These are phyloP conservation scores for Xylaria digitata DNA, from an alignment of 2,329 filamentous ascomycete genomes.

Conservation along the genomic window DNA sequence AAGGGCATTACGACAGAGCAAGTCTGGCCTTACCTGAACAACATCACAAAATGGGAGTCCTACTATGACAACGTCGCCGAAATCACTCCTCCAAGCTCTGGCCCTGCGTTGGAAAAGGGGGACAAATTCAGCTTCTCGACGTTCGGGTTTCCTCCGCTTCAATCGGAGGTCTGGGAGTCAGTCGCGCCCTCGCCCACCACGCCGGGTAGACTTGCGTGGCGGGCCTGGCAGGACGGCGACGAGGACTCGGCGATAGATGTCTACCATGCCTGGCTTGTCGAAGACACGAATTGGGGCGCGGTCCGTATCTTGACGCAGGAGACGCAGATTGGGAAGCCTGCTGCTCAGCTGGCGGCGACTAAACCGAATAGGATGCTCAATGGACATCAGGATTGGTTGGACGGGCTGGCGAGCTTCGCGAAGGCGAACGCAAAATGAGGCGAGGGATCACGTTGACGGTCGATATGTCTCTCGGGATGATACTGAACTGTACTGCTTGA, in stretches of 20 bases:
- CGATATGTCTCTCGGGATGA: too few species aligned
- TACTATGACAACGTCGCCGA: constrained; percentile 46
- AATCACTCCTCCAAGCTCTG: constrained; percentile 42
- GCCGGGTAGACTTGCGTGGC: constrained; percentile 46
- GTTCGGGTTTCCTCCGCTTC: constrained; percentile 46
- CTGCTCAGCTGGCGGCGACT: constrained; percentile 34
- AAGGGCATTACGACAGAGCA: constrained; percentile 44
- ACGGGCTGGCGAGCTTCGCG: constrained; percentile 37
- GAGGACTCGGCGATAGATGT: constrained; percentile 37
- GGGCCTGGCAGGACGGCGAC: constrained; percentile 34
- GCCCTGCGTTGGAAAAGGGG: constrained; percentile 40
- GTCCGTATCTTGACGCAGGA: constrained; percentile 49
- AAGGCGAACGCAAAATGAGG: background rate
- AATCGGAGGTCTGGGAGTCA: constrained; percentile 43
- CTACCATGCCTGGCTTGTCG: constrained; percentile 49
- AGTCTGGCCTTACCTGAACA: constrained; percentile 45
- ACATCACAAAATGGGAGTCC: constrained; percentile 45
- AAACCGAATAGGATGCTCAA: constrained; percentile 47
- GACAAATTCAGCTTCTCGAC: constrained; percentile 48
- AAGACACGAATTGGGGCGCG: constrained; percentile 45
- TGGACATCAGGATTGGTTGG: constrained; percentile 49
- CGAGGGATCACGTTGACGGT: too few species aligned
- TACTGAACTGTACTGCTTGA: too few species aligned
- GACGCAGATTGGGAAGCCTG: constrained; percentile 47
- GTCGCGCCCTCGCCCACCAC: constrained; percentile 34